A percentile compares a stretch with the other conserved stretches of the same genome.
Conservation (phyloP, 106 monocot species). For the Dendrobium nobile region DNA sequence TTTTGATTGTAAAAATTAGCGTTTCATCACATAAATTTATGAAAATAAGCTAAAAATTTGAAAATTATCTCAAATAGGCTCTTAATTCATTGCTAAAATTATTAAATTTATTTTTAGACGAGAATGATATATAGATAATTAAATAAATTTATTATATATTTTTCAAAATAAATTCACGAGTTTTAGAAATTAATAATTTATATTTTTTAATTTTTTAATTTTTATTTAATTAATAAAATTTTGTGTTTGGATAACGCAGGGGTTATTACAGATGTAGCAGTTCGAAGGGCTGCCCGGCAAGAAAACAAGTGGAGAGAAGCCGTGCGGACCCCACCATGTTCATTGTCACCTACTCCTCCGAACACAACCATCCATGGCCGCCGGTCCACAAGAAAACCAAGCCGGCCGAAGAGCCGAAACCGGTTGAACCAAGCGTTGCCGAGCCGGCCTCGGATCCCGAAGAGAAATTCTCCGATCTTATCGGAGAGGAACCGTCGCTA, state of each 20-base stretch:
- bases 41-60: too few species aligned
- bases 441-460: constrained; percentile 14
- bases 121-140: too few species aligned
- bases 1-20: too few species aligned
- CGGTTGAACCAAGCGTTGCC: background rate
- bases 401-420: background rate
- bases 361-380: constrained; percentile 49
- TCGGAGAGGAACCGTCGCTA: constrained; percentile 18
- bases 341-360: constrained; percentile 41
- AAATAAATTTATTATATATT: too few species aligned
- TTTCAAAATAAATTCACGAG: too few species aligned
- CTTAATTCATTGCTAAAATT: too few species aligned
- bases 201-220: background rate
- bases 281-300: constrained; percentile 49
- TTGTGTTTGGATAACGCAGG: constrained; percentile 7
- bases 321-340: constrained; percentile 35
- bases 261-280: constrained; percentile 54
- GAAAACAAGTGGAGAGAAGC: constrained; percentile 53
- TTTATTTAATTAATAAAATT: background rate
- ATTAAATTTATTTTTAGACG: too few species aligned
- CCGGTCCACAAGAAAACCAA: constrained; percentile 9
- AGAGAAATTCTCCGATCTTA: constrained; percentile 32
- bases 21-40: too few species aligned
- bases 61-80: too few species aligned
- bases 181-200: background rate